These are phyloP conservation scores for Fraxinus xanthoxyloides DNA, from an alignment of 305 asterid species.

Conservation along the genomic window DNA sequence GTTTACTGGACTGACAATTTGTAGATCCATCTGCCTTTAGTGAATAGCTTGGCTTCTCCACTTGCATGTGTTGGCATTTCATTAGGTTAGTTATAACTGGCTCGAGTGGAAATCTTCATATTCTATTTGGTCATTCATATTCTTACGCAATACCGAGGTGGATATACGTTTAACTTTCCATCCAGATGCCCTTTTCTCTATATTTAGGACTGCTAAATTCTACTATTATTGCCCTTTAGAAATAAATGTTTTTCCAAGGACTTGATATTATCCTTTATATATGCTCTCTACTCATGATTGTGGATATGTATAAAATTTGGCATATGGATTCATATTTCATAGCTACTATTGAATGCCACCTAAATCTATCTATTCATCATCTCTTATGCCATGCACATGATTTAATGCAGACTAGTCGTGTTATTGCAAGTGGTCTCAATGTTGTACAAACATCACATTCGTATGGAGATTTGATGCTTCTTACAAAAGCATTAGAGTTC, in stretches of 20 bases:
- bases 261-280: background rate
- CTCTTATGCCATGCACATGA: conserved; percentile 18
- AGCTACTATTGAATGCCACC: background rate
- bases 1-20: background rate
- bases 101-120: background rate
- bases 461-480: conserved; percentile 78
- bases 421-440: conserved; percentile 74
- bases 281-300: background rate
- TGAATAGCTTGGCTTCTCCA: background rate
- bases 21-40: background rate
- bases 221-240: background rate
- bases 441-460: conserved; percentile 81
- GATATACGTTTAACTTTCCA: background rate
- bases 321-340: background rate
- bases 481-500: conserved; percentile 63
- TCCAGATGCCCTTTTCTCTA: background rate
- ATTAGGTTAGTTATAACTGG: background rate
- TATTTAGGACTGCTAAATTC: background rate
- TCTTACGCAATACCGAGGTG: background rate
- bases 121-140: background rate
- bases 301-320: background rate
- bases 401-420: conserved; percentile 68
- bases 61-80: background rate
- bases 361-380: background rate
- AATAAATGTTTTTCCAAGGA: background rate